Conservation (phyloP, 2,329 filamentous ascomycete species). For the Colletotrichum spinosum region DNA sequence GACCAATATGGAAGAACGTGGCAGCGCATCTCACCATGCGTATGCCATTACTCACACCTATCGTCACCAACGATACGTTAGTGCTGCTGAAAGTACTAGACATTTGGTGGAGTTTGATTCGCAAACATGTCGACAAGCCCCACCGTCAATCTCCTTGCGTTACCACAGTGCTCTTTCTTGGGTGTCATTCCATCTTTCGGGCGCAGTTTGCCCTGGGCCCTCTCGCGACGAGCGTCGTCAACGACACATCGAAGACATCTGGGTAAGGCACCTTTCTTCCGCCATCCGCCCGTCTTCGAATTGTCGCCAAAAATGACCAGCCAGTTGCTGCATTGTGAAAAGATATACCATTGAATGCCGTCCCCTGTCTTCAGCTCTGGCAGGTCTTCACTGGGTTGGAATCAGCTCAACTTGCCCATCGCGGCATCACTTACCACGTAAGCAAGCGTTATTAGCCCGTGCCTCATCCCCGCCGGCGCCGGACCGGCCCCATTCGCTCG, state of each 20-base stretch:
- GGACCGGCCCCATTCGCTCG: constrained; percentile 36
- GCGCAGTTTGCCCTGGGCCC: too few species aligned
- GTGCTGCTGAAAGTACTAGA: background rate
- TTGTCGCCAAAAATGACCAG: background rate
- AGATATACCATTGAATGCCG: background rate
- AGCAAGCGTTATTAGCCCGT: constrained; percentile 31
- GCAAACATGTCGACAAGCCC: too few species aligned
- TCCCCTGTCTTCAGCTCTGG: background rate
- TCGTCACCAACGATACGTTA: constrained; percentile 6
- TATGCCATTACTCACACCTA: constrained; percentile 7
- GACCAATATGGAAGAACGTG: constrained; percentile 2
- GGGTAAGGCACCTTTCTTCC: too few species aligned
- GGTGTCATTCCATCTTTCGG: too few species aligned
- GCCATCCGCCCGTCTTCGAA: too few species aligned
- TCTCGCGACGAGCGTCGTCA: too few species aligned
- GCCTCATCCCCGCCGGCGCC: constrained; percentile 29
- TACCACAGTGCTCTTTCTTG: too few species aligned
- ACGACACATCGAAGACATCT: too few species aligned
- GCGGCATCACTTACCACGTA: constrained; percentile 34
- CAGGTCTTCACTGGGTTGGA: constrained; percentile 3
- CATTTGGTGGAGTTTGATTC: too few species aligned
- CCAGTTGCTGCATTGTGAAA: constrained; percentile 5
- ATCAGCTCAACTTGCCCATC: background rate
- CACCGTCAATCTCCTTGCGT: too few species aligned
- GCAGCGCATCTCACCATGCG: constrained; percentile 17